Evolutionary conservation across 345 rosid species (phyloP).

Genomic region (Populus euphratica): DNA sequence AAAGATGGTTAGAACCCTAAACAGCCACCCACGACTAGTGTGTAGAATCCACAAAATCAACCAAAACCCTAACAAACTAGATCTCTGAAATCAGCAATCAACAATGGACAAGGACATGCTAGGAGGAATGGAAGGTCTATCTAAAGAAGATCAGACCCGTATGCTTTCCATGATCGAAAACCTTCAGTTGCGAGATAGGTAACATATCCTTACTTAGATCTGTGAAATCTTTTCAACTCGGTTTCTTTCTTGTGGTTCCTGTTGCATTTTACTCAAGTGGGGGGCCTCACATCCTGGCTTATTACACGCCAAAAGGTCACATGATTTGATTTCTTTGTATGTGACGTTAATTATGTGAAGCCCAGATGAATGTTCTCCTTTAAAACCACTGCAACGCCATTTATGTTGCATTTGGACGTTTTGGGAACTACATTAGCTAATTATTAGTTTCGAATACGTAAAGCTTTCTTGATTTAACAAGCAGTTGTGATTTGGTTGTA

Average conservation of each 20-base stretch:
- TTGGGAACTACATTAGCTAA: constrained; percentile 51
- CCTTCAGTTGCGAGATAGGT: constrained; percentile 92
- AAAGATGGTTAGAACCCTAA: no score
- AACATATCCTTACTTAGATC: background rate
- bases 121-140: constrained; percentile 74
- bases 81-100: background rate
- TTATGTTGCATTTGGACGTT: constrained; percentile 63
- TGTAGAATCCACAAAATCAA: no score
- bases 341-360: constrained; percentile 45
- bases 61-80: no score
- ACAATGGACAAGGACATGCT: constrained; percentile 77
- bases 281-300: constrained; percentile 19
- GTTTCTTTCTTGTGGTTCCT: background rate
- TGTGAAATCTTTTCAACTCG: background rate
- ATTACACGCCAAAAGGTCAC: background rate
- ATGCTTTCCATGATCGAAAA: constrained; percentile 86
- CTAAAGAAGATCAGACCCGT: constrained; percentile 65
- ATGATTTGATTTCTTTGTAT: background rate
- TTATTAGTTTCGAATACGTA: background rate
- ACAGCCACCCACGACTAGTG: no score
- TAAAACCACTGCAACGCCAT: constrained; percentile 48
- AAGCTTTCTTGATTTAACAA: background rate
- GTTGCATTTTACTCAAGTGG: background rate
- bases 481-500: no score
- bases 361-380: constrained; percentile 54